A percentile compares a stretch with the other conserved stretches of the same genome.
phyloP scores from a whole-genome alignment of 2,329 filamentous ascomycete species.

The Neophaeococcomyces aloes region DNA sequence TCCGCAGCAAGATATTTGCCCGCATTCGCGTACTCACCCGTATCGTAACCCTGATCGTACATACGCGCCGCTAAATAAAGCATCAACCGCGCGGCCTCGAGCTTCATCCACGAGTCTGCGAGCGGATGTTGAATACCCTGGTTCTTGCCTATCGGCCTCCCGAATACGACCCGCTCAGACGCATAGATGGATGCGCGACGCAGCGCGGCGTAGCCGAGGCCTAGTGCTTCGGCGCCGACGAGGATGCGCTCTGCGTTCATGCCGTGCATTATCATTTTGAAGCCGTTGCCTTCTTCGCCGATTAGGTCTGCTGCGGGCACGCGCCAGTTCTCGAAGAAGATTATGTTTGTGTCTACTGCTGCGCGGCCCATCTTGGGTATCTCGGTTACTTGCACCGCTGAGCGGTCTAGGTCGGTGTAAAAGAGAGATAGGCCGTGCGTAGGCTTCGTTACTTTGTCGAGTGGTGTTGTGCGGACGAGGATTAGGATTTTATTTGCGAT shows the following conservation, averaged over 20 bases:
- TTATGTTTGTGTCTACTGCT: constrained; percentile 35
- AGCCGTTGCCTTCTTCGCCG: constrained; percentile 34
- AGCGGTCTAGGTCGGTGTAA: constrained; percentile 33
- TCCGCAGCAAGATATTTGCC: constrained; percentile 51
- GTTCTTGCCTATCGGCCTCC: constrained; percentile 48
- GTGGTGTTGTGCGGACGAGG: constrained; percentile 32
- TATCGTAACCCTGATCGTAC: constrained; percentile 44
- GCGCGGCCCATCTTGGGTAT: constrained; percentile 38
- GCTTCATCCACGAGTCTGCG: constrained; percentile 48
- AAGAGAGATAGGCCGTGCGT: constrained; percentile 36
- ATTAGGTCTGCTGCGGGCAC: constrained; percentile 32
- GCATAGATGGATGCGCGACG: constrained; percentile 38
- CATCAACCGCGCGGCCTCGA: constrained; percentile 51
- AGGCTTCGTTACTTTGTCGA: constrained; percentile 33
- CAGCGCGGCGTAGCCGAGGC: constrained; percentile 36
- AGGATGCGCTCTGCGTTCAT: constrained; percentile 32
- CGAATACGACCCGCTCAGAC: constrained; percentile 42
- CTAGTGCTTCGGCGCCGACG: constrained; percentile 32
- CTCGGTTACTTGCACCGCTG: constrained; percentile 31
- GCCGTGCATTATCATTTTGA: constrained; percentile 34
- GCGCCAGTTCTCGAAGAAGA: constrained; percentile 36
- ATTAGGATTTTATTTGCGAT: constrained; percentile 36
- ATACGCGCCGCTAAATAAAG: constrained; percentile 52
- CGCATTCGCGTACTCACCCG: constrained; percentile 46
- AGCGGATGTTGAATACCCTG: constrained; percentile 51